Conservation (phyloP, 345 rosid genomes). For the Murraya koenigii region DNA sequence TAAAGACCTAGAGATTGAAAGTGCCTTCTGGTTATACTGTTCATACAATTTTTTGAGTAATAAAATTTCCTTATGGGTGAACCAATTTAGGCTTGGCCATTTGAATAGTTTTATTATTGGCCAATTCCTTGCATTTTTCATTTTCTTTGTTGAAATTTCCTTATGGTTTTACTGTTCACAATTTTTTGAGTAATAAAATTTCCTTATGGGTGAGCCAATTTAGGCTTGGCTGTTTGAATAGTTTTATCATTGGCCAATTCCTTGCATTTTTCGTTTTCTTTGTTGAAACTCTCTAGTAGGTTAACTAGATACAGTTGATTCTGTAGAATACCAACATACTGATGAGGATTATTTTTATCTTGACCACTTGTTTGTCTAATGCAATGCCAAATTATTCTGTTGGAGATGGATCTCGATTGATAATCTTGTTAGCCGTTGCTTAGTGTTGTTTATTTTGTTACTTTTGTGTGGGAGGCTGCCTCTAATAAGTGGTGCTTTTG, state of each 20-base stretch:
- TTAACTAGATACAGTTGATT: not conserved
- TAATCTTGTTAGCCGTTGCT: not conserved
- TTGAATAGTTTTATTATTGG: not conserved
- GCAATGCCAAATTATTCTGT: not conserved
- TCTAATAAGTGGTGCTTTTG: conserved; percentile 15
- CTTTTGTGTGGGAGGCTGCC: not conserved
- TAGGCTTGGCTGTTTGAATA: not conserved
- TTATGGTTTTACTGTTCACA: not conserved
- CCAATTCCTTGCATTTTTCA: not conserved
- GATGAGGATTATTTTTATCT: not conserved
- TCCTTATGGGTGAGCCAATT: not conserved
- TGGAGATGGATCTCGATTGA: not conserved
- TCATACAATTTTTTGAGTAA: not conserved
- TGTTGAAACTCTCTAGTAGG: not conserved
- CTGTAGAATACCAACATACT: not conserved
- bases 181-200: not conserved
- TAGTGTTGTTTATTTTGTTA: not conserved
- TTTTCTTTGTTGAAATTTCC: not conserved
- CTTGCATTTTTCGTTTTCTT: not conserved
- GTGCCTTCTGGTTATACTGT: not conserved
- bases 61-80: not conserved
- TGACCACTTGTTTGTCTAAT: not conserved
- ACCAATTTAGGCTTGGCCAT: not conserved
- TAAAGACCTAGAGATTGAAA: not conserved
- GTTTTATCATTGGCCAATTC: not conserved